These are phyloP conservation scores for Periconia sp. DNA, from an alignment of 2,329 filamentous ascomycete genomes.

Conservation along the genomic window DNA sequence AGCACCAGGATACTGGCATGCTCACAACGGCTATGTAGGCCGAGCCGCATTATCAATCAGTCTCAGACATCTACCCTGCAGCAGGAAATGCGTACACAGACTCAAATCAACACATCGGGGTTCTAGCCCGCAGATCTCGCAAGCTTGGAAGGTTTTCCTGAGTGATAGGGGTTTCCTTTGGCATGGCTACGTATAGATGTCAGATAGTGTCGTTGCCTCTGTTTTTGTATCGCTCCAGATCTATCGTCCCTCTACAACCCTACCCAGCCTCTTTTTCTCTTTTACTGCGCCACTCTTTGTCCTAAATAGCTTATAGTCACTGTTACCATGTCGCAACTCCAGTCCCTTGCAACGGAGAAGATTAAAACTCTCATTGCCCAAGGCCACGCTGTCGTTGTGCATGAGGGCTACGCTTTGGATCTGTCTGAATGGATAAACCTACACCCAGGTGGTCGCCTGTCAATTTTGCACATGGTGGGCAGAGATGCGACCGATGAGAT, in stretches of 20 bases:
- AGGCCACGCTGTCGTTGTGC: constrained; percentile 59
- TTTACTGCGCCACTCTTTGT: too few relatives aligned
- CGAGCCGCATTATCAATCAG: too few relatives aligned
- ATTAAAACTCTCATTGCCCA: constrained; percentile 58
- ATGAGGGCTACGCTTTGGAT: constrained; percentile 56
- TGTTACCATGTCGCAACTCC: constrained; percentile 21
- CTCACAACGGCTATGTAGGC: too few relatives aligned
- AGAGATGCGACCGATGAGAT: constrained; percentile 63
- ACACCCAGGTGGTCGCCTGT: constrained; percentile 62
- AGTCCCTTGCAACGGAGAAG: constrained; percentile 46
- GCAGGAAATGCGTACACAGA: too few relatives aligned
- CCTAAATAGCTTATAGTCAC: too few relatives aligned
- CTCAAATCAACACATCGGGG: too few relatives aligned
- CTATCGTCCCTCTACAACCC: background rate
- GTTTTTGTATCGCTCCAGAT: background rate
- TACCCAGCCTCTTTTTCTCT: background rate
- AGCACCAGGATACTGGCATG: too few relatives aligned
- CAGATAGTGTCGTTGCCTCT: too few relatives aligned
- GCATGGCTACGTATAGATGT: too few relatives aligned
- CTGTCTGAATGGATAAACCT: constrained; percentile 61
- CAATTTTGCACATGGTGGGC: constrained; percentile 64
- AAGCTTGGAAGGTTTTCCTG: background rate
- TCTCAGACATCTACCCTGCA: too few relatives aligned
- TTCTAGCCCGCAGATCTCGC: background rate
- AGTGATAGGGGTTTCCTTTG: background rate